phyloP scores from a whole-genome alignment of 306 rosid species.

The Malus fusca region DNA sequence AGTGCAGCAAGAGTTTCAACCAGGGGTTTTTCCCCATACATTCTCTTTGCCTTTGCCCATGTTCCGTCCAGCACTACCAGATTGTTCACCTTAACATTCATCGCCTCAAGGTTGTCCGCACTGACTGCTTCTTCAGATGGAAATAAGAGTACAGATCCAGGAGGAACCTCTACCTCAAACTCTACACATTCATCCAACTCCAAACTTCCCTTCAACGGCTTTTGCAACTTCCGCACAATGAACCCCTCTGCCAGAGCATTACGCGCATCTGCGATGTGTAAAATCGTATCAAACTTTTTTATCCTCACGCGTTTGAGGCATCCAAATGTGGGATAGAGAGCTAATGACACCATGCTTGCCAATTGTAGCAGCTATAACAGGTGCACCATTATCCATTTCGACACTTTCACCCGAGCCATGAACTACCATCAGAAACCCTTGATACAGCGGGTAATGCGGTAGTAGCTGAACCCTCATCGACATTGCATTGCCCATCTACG shows the following conservation, averaged over 20 bases:
- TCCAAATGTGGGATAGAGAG: slow-evolving; percentile 55
- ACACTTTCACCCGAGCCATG: slow-evolving; percentile 3
- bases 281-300: slow-evolving; percentile 27
- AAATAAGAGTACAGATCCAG: slow-evolving; percentile 65
- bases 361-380: slow-evolving; percentile 36
- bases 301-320: slow-evolving; percentile 13
- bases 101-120: slow-evolving; percentile 23
- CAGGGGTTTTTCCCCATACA: slow-evolving; percentile 80
- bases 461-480: neutral
- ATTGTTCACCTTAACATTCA: slow-evolving; percentile 45
- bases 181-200: slow-evolving; percentile 49
- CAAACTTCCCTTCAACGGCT: slow-evolving; percentile 11
- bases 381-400: slow-evolving; percentile 5
- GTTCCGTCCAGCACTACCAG: slow-evolving; percentile 82
- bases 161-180: slow-evolving; percentile 54
- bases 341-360: slow-evolving; percentile 51
- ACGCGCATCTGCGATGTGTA: slow-evolving; percentile 38
- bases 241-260: slow-evolving; percentile 63
- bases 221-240: slow-evolving; percentile 50
- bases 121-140: slow-evolving; percentile 58
- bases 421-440: neutral
- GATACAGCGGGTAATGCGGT: neutral
- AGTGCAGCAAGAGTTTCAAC: slow-evolving; percentile 68
- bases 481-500: neutral
- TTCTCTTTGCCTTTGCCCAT: slow-evolving; percentile 88